Conservation (phyloP, 192 early-diverging fungal species). For the Backusella tuberculispora region DNA sequence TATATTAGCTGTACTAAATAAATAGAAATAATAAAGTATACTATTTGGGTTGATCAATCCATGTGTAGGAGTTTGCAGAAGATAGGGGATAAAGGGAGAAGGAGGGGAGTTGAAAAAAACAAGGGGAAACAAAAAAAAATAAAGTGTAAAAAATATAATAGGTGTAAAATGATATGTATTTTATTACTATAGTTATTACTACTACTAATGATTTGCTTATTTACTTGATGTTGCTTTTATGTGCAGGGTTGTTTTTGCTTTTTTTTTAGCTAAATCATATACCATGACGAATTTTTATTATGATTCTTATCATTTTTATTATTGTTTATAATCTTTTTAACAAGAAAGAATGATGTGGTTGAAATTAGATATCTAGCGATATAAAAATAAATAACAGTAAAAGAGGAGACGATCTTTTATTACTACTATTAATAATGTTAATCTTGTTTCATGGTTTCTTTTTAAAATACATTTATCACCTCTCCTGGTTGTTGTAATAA, state of each 20-base stretch:
- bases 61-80: conserved; percentile 14
- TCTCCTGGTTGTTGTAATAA: not conserved
- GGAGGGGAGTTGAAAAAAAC: not conserved
- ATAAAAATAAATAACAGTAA: conserved; percentile 3
- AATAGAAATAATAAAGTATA: not conserved
- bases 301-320: conserved; percentile 5
- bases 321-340: no score
- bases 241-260: not conserved
- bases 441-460: conserved; percentile 7
- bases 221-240: not conserved
- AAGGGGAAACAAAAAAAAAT: not conserved
- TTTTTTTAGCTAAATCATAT: not conserved
- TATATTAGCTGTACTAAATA: not conserved
- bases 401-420: not conserved
- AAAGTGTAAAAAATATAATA: no score
- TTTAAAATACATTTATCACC: not conserved
- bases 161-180: no score
- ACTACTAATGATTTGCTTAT: conserved; percentile 2
- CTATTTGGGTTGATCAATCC: not conserved
- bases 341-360: no score
- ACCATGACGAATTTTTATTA: conserved; percentile 15
- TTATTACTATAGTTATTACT: no score
- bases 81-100: not conserved
- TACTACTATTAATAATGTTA: conserved; percentile 9
- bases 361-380: no score